Evolutionary conservation across 257 asterid genomes (phyloP).

Genomic region (Nicotiana benthamiana): DNA sequence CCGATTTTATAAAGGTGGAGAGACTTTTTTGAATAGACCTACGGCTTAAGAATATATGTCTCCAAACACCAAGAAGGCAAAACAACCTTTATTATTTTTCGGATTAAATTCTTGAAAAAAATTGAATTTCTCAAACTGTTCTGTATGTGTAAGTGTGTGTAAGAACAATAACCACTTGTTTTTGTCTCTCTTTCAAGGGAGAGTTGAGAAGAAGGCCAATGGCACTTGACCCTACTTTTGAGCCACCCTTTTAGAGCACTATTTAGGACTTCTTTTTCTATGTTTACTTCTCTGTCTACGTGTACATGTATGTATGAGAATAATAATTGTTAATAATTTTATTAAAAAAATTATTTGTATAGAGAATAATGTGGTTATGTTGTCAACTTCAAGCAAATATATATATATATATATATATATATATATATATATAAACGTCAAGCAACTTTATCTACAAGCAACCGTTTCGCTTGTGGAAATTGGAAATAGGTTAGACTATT

Average conservation of each 20-base stretch:
- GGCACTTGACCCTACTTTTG: neutral
- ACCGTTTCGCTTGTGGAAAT: neutral
- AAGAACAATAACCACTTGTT: neutral
- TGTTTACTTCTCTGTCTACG: neutral
- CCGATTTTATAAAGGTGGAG: fast-evolving
- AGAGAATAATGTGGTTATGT: neutral
- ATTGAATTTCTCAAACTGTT: neutral
- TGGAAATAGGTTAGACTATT: neutral
- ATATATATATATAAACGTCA: neutral
- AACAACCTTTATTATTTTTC: no score
- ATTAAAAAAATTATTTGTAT: neutral
- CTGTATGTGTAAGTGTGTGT: neutral
- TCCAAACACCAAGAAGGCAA: neutral
- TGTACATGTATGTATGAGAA: neutral
- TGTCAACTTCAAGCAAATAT: neutral
- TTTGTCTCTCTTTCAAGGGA: neutral
- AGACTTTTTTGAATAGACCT: no score
- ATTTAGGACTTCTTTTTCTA: neutral
- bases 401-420: neutral
- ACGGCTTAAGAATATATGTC: neutral
- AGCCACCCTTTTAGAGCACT: neutral
- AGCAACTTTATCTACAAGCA: slow-evolving; percentile 8
- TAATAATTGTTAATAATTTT: no score
- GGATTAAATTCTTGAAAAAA: no score
- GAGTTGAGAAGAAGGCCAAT: neutral